Evolutionary conservation across 495 filamentous ascomycete species (phyloP), one percentile per base, ranked within the genome.

Genomic region (Pyrenula massariospora): DNA sequence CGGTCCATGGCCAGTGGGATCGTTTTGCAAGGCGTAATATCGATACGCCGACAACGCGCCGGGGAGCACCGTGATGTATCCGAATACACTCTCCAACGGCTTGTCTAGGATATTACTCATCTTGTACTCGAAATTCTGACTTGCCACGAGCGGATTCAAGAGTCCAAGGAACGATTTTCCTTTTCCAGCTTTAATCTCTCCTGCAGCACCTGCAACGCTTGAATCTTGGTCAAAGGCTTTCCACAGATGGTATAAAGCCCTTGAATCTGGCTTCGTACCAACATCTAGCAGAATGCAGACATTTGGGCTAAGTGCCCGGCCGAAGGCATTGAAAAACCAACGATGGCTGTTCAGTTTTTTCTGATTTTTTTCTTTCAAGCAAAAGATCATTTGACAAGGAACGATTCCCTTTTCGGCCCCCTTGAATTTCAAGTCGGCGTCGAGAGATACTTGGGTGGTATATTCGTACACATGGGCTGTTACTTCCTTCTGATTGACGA

Each of bases 91-190:
- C 69, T 99, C 94, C 22, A 99, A 74, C 2, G 94, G 94, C 69
- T 97, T 97, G 66, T 99, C 94, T 23, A 99, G 76, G 64, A 99
- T 99, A 59, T 97, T 99, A 5, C 89, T 95, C 92, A 97, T 96
- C 73, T 99, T 99, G 77, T 99, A 99, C 70, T 99, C 94, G 62
- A 97, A 99, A 64, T 99, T 97, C 68, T 99, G 94, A 50, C 88
- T 91, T 0, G 94, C 94, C 8, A 99, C 91, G 2, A 99, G 78
- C 0, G 94, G 94, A 65, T 97, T 97, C 48, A 99, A 73, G 21
- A 99, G 79, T 21, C 91, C 89, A 15, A 85, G 72, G 70, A 85
- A 88, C 23, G 75, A 83, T 62, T 85, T 88, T 11, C 93, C 93
- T 63, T 94, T 96, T 66, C 91, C 91, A 3, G 94, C 94, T 67